These are phyloP conservation scores for Metschnikowia amazonensis DNA, from an alignment of 805 yeast species.

Conservation along the genomic window DNA sequence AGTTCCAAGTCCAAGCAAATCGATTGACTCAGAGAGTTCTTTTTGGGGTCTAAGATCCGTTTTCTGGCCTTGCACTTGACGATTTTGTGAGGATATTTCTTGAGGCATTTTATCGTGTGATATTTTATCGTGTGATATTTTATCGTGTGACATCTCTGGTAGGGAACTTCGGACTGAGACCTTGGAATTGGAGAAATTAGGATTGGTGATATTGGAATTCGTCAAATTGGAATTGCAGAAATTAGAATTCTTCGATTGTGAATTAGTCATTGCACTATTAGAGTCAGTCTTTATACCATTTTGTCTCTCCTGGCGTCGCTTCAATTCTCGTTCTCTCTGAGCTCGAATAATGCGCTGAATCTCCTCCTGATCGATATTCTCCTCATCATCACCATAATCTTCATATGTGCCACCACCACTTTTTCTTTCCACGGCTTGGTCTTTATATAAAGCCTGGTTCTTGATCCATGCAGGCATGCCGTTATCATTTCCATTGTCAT, in stretches of 20 bases:
- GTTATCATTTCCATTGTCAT: constrained; percentile 18
- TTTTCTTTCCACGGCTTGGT: constrained; percentile 32
- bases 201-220: too few relatives aligned
- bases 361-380: constrained; percentile 42
- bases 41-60: neutral
- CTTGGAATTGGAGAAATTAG: too few relatives aligned
- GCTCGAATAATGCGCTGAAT: constrained; percentile 36
- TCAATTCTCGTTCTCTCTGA: constrained; percentile 32
- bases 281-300: neutral
- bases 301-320: constrained; percentile 2
- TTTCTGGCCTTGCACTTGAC: neutral
- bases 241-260: too few relatives aligned
- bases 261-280: too few relatives aligned
- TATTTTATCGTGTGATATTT: too few relatives aligned
- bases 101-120: too few relatives aligned
- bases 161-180: neutral
- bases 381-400: constrained; percentile 47
- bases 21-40: constrained; percentile 18
- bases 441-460: constrained; percentile 47
- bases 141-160: too few relatives aligned
- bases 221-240: too few relatives aligned
- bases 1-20: constrained; percentile 26
- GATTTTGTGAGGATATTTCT: too few relatives aligned
- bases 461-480: constrained; percentile 73
- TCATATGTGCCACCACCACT: constrained; percentile 34